Evolutionary conservation across 1,139 yeast species (phyloP), one percentile per base, ranked within the genome.

Genomic region (Pneumocystis wakefieldiae): DNA sequence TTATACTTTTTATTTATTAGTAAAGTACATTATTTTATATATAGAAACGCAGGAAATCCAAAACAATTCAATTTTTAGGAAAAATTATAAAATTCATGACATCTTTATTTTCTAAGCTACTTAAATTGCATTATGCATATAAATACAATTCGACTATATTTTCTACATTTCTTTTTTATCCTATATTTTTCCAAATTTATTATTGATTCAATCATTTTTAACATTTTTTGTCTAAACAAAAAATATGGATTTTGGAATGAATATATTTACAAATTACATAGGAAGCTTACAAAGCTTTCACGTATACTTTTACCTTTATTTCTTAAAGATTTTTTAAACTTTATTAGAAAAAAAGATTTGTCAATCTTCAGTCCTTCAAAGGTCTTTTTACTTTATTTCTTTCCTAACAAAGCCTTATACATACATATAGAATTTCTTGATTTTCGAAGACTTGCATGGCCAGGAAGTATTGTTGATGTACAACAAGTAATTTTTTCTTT

Each of bases 401-500:
- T 14, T n/a, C 37, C 53, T 57, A 59, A 48, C 32, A 48, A 24
- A 48, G 28, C n/a, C n/a, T 48, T 48, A 48, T 48, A 48, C 17
- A 24, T 41, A n/a, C 14, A 19, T 48, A 32, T 35, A 61, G 17
- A 28, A 24, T 92, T 92, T 73, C 88, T 92, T 71, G 97, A 92
- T 73, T 77, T 87, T 71, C 87, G 92, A 76, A 85, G 96, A 73
- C 74, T 92, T 67, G 86, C 95, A 61, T 90, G 89, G 74, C 98
- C 99, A 29, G 83, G 82, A 64, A 91, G 90, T 74, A 86, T 90
- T 75, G 85, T 87, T 61, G 98, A 94, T 69, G 79, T 87, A 63
- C 98, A 94, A 76, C 82, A 88, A 70, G 83, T 98, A 73, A 88
- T 91, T 61, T 77, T 86, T 61, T 92, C 83, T 80, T 24, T 48